Conservation (phyloP, 306 rosid species). For the Psophocarpus tetragonolobus region DNA sequence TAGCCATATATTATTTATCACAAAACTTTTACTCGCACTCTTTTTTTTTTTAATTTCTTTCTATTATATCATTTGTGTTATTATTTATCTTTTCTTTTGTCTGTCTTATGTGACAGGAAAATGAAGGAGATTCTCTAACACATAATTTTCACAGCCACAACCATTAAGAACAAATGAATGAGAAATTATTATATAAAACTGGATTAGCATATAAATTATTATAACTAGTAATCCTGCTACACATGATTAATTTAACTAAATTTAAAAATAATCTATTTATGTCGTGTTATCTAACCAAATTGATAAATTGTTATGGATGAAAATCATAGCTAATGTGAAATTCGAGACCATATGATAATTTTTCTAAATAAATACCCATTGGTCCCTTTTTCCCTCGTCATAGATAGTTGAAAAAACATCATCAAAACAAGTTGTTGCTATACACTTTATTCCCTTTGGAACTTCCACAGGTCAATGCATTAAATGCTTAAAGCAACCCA, state of each 20-base stretch:
- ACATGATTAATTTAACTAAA: no score
- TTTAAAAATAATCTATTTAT: no score
- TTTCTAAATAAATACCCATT: neutral
- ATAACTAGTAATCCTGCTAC: no score
- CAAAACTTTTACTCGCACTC: neutral
- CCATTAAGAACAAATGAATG: no score
- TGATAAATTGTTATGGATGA: no score
- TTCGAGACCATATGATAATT: no score
- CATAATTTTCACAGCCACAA: neutral
- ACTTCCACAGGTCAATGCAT: conserved; percentile 16
- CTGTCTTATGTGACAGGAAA: neutral
- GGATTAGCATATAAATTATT: no score
- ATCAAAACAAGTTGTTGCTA: neutral
- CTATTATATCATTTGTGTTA: neutral
- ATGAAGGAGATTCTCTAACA: no score
- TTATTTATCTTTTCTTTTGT: neutral
- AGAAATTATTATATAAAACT: no score
- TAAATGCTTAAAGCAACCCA: neutral
- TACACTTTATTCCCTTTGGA: conserved; percentile 1
- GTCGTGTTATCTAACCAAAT: no score
- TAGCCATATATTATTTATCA: neutral
- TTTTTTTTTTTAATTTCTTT: neutral
- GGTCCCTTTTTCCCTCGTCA: neutral
- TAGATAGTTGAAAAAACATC: neutral
- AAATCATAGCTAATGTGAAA: no score